Evolutionary conservation across 768 basidiomycete species (phyloP).

Genomic region (Suillus subaureus): DNA sequence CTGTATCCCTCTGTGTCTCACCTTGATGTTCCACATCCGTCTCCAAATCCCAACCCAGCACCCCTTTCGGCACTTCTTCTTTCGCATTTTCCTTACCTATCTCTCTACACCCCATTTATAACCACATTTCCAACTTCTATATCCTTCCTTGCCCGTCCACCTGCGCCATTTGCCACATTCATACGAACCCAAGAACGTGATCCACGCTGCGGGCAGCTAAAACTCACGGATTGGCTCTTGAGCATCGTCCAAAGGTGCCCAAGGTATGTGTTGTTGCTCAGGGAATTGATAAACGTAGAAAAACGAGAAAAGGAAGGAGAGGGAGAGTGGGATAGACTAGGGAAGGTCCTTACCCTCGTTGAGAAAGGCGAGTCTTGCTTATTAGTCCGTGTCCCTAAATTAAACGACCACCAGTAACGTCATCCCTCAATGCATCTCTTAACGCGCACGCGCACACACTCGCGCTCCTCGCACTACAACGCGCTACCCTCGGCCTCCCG

Average conservation of each 20-base stretch:
- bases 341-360: conserved; percentile 62
- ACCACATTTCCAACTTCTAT: conserved; percentile 75
- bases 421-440: conserved; percentile 77
- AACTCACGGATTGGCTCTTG: conserved; percentile 82
- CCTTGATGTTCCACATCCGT: conserved; percentile 5
- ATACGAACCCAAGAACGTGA: conserved; percentile 67
- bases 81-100: conserved; percentile 86
- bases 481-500: conserved; percentile 73
- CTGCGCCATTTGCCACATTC: conserved; percentile 59
- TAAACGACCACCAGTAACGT: conserved; percentile 56
- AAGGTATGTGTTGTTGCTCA: conserved; percentile 80
- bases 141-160: conserved; percentile 45
- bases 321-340: conserved; percentile 65
- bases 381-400: conserved; percentile 9
- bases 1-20: conserved; percentile 20
- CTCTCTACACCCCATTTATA: conserved; percentile 84
- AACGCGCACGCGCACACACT: conserved; percentile 79
- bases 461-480: conserved; percentile 75
- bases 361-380: conserved; percentile 63
- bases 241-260: conserved; percentile 89
- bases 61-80: conserved; percentile 63
- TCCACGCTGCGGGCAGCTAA: conserved; percentile 70
- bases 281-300: conserved; percentile 75
- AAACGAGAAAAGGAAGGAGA: conserved; percentile 47
- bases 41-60: conserved; percentile 35